Evolutionary conservation across 2,329 filamentous ascomycete species (phyloP), one percentile per base, ranked within the genome.

Genomic region (Colletotrichum coccodes): DNA sequence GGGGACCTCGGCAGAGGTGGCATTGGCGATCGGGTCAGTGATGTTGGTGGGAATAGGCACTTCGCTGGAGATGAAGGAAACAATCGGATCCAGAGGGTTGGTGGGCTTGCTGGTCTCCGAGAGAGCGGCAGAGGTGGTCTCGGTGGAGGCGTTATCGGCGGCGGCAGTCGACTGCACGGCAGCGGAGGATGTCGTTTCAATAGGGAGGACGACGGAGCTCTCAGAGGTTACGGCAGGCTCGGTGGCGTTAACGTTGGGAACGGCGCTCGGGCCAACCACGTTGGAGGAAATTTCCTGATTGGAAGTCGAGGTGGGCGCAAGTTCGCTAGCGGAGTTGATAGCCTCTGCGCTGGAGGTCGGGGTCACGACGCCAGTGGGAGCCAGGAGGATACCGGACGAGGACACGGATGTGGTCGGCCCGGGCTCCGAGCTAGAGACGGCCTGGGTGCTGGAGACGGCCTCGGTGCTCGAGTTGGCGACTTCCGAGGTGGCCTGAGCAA

Each of bases 341-440:
- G 49, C 30, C 42, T 49, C 59, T 1, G 50, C 36, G 42, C 49
- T 68, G 11, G 71, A 66, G 5, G 65, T 54, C 30, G 72, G 70
- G 6, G 76, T 77, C 23, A 79, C 77, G 28, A 77, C 73, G 30
- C 78, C 78, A 8, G 75, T 79, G 23, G 77, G 76, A 12, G 74
- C 78, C 14, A 79, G 60, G 6, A 79, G 69, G 60, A 79, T 76
- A 21, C 70, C 69, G 3, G 75, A 72, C 34, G 73, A 64, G 44
- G 59, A 60, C 23, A 57, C 54, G n/a, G 52, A 60, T 5, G 50
- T 61, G 18, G 59, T 61, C 9, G 59, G 21, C 47, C 49, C 60
- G 18, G 54, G 23, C 21, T 61, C 47, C 5, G 54, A 54, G 34
- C 21, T 66, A 3, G 50, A 50, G 4, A 46, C 40, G 16, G 58